These are phyloP conservation scores for Ilex paraguariensis DNA, from an alignment of 305 asterid species.

Conservation along the genomic window DNA sequence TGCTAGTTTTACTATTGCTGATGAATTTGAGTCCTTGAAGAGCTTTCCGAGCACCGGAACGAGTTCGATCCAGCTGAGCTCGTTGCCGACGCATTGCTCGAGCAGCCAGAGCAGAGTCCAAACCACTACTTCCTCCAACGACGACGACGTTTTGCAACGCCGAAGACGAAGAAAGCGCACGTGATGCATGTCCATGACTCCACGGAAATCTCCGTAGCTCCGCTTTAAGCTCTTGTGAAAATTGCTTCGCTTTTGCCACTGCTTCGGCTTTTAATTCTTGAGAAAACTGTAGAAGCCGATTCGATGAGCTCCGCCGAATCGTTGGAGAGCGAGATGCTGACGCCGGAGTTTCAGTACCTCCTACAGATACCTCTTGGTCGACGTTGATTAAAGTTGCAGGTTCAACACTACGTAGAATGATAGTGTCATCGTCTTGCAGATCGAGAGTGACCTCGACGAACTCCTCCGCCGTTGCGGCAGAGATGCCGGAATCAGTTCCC, in stretches of 20 bases:
- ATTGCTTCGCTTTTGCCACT: constrained; percentile 72
- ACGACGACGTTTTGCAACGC: constrained; percentile 14
- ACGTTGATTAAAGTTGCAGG: constrained; percentile 61
- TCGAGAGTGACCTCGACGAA: constrained; percentile 94
- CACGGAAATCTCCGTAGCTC: constrained; percentile 63
- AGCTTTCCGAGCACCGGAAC: constrained; percentile 86
- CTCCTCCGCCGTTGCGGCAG: constrained; percentile 41
- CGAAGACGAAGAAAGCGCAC: constrained; percentile 25
- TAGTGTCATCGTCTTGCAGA: constrained; percentile 92
- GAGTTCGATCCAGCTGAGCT: constrained; percentile 96
- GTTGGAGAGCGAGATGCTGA: constrained; percentile 59
- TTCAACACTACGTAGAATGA: constrained; percentile 82
- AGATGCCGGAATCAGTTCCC: constrained; percentile 33
- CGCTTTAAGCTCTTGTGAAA: constrained; percentile 70
- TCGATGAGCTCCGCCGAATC: constrained; percentile 73
- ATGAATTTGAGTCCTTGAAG: constrained; percentile 82
- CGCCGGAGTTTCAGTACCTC: constrained; percentile 36
- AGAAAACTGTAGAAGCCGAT: constrained; percentile 57
- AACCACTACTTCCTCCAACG: constrained; percentile 34
- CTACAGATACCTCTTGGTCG: constrained; percentile 26
- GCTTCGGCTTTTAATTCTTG: constrained; percentile 93
- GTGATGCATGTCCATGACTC: constrained; percentile 66
- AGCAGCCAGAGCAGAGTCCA: constrained; percentile 85
- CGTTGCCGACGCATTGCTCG: constrained; percentile 93
- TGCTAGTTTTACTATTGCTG: constrained; percentile 57